These are phyloP conservation scores for Herpetospermum pedunculosum DNA, from an alignment of 306 rosid genomes.

Conservation along the genomic window DNA sequence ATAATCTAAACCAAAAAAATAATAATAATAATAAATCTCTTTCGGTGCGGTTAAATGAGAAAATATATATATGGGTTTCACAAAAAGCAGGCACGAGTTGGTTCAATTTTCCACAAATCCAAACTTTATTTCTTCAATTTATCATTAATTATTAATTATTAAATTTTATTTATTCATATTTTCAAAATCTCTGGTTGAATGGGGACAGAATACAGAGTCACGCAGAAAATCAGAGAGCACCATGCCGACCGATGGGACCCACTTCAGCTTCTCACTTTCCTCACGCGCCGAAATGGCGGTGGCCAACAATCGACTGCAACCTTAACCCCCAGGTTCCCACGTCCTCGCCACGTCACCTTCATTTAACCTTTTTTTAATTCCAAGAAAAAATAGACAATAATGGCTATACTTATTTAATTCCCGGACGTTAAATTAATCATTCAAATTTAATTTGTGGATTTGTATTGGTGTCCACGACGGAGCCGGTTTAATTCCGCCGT, in stretches of 20 bases:
- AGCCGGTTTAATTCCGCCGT: neutral
- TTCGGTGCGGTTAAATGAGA: neutral
- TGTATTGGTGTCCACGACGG: conserved; percentile 8
- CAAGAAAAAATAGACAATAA: neutral
- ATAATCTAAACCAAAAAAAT: neutral
- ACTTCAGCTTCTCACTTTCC: neutral
- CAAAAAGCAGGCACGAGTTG: neutral
- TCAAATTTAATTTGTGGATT: neutral
- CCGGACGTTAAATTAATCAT: neutral
- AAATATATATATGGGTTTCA: neutral
- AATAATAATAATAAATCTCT: neutral
- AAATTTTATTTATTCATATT: neutral
- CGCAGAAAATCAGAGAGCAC: conserved; percentile 8
- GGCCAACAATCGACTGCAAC: neutral
- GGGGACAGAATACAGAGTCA: neutral
- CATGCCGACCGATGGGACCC: conserved; percentile 10
- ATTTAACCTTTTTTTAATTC: neutral
- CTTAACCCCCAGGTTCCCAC: neutral
- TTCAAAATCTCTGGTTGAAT: neutral
- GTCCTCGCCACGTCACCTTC: neutral
- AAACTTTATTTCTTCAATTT: neutral
- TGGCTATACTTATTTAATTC: neutral
- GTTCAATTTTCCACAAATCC: neutral
- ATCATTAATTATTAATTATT: neutral
- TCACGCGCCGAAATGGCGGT: conserved; percentile 8